These are phyloP conservation scores for Blastomyces silverae DNA, from an alignment of 2,329 filamentous ascomycete genomes.

Conservation along the genomic window DNA sequence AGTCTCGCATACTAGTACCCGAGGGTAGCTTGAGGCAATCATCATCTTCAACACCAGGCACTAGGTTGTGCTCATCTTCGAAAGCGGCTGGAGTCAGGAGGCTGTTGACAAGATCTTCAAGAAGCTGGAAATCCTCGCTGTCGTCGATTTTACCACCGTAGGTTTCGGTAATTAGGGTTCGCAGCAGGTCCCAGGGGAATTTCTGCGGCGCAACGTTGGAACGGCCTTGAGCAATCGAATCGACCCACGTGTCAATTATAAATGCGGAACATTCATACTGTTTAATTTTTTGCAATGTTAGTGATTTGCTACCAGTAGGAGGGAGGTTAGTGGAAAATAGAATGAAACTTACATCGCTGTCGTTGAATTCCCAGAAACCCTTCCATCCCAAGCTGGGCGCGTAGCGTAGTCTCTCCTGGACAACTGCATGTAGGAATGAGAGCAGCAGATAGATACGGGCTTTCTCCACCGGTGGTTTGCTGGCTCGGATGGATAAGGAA, in stretches of 20 bases:
- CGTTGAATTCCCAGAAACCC: conserved; percentile 99
- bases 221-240: conserved; percentile 70
- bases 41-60: conserved; percentile 57
- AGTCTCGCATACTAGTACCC: conserved; percentile 76
- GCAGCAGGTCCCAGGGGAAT: conserved; percentile 94
- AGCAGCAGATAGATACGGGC: conserved; percentile 82
- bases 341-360: conserved; percentile 75
- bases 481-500: conserved; percentile 66
- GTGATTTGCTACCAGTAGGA: conserved; percentile 4
- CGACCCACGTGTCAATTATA: conserved; percentile 93
- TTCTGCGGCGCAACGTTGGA: conserved; percentile 91
- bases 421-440: conserved; percentile 89
- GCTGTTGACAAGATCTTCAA: conserved; percentile 64
- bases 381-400: conserved; percentile 94
- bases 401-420: conserved; percentile 91
- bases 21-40: conserved; percentile 65
- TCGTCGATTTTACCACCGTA: conserved; percentile 98
- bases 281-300: conserved; percentile 23
- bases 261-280: conserved; percentile 95
- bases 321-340: not conserved
- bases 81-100: conserved; percentile 85
- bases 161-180: conserved; percentile 82
- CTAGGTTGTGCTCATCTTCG: conserved; percentile 84
- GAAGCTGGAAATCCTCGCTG: conserved; percentile 69
- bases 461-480: conserved; percentile 82